These are phyloP conservation scores for Ganoderma lucidum DNA, from an alignment of 1,284 basidiomycete genomes.

Conservation along the genomic window DNA sequence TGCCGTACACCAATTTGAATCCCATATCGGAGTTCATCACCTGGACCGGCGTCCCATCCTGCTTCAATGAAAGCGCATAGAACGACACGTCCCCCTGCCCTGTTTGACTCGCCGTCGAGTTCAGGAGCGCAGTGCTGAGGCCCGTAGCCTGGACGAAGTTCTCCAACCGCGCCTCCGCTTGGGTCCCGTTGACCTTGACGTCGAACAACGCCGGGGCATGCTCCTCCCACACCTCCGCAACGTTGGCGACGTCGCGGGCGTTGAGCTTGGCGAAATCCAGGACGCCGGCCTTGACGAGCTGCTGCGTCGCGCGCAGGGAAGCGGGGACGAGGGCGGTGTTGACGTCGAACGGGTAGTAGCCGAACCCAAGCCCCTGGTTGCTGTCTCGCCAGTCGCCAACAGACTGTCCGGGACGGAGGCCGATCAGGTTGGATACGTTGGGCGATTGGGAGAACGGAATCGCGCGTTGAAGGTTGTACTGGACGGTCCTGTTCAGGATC, in stretches of 20 bases:
- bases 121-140: constrained; percentile 44
- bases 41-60: constrained; percentile 42
- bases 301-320: constrained; percentile 52
- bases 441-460: constrained; percentile 45
- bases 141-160: constrained; percentile 50
- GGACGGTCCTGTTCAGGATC: constrained; percentile 43
- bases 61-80: constrained; percentile 46
- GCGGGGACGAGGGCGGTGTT: constrained; percentile 57
- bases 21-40: constrained; percentile 50
- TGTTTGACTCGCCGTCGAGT: constrained; percentile 14
- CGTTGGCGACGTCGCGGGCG: constrained; percentile 32
- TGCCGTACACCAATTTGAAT: constrained; percentile 49
- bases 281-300: constrained; percentile 45
- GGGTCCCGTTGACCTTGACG: constrained; percentile 43
- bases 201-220: constrained; percentile 51
- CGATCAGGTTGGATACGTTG: constrained; percentile 40
- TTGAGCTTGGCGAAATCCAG: constrained; percentile 28
- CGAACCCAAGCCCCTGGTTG: constrained; percentile 54
- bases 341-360: constrained; percentile 57
- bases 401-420: constrained; percentile 44
- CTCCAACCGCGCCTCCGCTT: constrained; percentile 45
- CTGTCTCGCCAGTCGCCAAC: constrained; percentile 61
- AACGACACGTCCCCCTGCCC: constrained; percentile 31
- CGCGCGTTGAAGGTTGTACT: constrained; percentile 38
- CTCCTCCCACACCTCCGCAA: constrained; percentile 51